phyloP scores from a whole-genome alignment of 768 basidiomycete species.

The Nidularia sp. region DNA sequence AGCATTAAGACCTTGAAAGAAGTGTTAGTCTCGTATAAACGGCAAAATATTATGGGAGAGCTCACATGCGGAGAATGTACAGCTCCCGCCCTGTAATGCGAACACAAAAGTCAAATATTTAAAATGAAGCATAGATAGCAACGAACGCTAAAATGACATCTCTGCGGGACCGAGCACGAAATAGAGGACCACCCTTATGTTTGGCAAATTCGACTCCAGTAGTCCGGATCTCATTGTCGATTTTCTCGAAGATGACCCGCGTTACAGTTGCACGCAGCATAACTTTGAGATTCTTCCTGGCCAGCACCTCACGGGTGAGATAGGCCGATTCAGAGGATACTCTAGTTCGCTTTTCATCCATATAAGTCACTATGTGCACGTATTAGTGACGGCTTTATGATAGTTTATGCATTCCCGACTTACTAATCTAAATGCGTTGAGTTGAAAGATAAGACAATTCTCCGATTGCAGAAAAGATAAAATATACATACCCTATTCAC shows the following conservation, averaged over 20 bases:
- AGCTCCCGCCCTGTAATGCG: conserved; percentile 36
- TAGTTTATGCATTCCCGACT: too few species aligned
- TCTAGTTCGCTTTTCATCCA: conserved; percentile 46
- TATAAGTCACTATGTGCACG: conserved; percentile 45
- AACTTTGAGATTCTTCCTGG: conserved; percentile 62
- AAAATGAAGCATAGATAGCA: too few species aligned
- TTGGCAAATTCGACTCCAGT: conserved; percentile 49
- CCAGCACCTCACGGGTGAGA: conserved; percentile 59
- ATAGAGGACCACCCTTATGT: conserved; percentile 16
- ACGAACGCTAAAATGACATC: conserved; percentile 51
- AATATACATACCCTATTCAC: conserved; percentile 46
- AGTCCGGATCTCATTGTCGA: conserved; percentile 26
- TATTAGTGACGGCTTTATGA: too few species aligned
- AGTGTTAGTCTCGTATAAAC: too few species aligned
- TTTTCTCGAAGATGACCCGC: conserved; percentile 41
- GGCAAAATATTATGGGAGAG: neutral
- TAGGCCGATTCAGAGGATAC: conserved; percentile 67
- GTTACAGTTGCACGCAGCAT: conserved; percentile 53
- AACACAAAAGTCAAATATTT: too few species aligned
- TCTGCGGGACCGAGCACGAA: conserved; percentile 40
- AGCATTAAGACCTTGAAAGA: conserved; percentile 57
- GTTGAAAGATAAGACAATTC: too few species aligned
- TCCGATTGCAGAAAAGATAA: too few species aligned
- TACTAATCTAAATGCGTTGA: too few species aligned
- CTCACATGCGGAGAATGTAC: conserved; percentile 59